Base-by-base conservation (phyloP, 2,329 filamentous ascomycete genomes). In the Trichoderma sp. region DNA sequence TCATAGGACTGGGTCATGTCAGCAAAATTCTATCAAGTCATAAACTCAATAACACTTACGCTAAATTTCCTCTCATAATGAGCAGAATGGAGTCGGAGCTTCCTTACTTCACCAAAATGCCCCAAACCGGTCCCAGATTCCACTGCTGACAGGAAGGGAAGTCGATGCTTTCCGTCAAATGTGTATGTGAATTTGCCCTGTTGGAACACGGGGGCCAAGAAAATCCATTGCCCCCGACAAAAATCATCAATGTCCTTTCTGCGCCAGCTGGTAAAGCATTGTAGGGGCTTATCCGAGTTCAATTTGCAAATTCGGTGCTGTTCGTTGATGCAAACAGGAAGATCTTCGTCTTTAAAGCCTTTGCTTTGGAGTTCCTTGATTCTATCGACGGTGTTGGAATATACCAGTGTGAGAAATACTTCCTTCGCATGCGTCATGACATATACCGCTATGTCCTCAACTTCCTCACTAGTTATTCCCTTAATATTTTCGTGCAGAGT, bases 331-430 rank as follows among this genome's bases (percentile, higher is more conserved):
- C 19, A n/a, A 8, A 59, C 17, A 2, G 56, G 56, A 59, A 59
- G 56, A 45, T 59, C 13, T 32, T 45, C n/a, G 25, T 59, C 56
- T 8, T 27, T 45, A 7, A 59, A 59, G 9, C 27, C 50, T 0
- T 15, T n/a, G 17, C 3, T 19, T 42, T 29, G 34, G 6, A 29
- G 9, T 0, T 19, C 4, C 12, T 19, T 12, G 2, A 59, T 27
- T 39, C 0, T 0, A 0, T 27, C 12, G 17, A 59, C 19, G 0
- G 50, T 42, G 0, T 19, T 17, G 1, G 35, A 29, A 34, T 4
- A 59, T 12, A 59, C 35, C 2, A 19, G 37, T 17, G 19, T 59
- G 15, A 59, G 56, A 59, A 59, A 59, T 19, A 59, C 56, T 45
- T 59, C 19, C 22, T 32, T 59, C 27, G 56, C 56, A 3, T 15